Conservation (phyloP, 805 yeast genomes). For the Torulaspora maleeae region DNA sequence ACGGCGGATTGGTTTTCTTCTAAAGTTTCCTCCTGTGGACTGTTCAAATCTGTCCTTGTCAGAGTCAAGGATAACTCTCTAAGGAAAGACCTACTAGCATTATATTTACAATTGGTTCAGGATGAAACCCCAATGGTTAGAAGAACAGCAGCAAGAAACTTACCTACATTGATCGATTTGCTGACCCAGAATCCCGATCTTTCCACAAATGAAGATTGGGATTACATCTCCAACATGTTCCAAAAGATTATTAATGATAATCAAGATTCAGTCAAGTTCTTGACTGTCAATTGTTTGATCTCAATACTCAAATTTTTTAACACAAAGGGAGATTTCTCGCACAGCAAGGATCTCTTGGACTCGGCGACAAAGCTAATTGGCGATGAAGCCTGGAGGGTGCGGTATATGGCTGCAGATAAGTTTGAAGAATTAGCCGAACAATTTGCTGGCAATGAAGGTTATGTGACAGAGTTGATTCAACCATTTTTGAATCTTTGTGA, state of each 20-base stretch:
- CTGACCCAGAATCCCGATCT: slow-evolving; percentile 46
- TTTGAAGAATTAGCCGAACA: slow-evolving; percentile 68
- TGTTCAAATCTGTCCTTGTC: slow-evolving; percentile 65
- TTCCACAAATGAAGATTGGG: slow-evolving; percentile 63
- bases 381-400: slow-evolving; percentile 96
- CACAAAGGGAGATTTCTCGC: slow-evolving; percentile 50
- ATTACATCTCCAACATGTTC: slow-evolving; percentile 75
- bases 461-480: slow-evolving; percentile 45
- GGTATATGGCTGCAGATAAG: slow-evolving; percentile 96
- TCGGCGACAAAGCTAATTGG: slow-evolving; percentile 66
- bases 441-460: slow-evolving; percentile 53
- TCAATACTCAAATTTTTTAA: slow-evolving; percentile 71
- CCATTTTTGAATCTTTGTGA: slow-evolving; percentile 74
- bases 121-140: slow-evolving; percentile 99
- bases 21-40: slow-evolving; percentile 86
- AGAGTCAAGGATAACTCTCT: slow-evolving; percentile 49
- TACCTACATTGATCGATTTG: slow-evolving; percentile 68
- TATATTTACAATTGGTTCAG: slow-evolving; percentile 64
- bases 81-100: slow-evolving; percentile 58
- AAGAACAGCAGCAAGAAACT: slow-evolving; percentile 82
- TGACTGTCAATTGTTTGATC: slow-evolving; percentile 82
- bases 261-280: slow-evolving; percentile 91
- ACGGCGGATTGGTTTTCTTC: slow-evolving; percentile 93
- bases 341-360: slow-evolving; percentile 57
- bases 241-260: slow-evolving; percentile 71